These are phyloP conservation scores for Podospora didyma DNA, from an alignment of 495 filamentous ascomycete genomes.

Conservation along the genomic window DNA sequence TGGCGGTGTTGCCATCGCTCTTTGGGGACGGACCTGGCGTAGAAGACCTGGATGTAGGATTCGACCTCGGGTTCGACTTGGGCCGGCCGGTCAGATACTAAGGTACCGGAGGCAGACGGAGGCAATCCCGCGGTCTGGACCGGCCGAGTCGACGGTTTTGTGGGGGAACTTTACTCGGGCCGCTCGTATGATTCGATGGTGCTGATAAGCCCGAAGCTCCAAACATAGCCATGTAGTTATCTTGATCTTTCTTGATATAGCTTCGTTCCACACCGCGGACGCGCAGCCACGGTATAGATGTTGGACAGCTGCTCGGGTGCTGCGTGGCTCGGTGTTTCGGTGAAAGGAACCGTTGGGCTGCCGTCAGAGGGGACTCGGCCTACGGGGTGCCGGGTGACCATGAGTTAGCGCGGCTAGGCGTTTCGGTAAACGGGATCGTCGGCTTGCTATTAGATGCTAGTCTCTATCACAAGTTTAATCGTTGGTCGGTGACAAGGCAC, in stretches of 20 bases:
- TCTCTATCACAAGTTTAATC: too few relatives aligned
- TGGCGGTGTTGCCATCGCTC: constrained; percentile 37
- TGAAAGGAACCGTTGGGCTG: constrained; percentile 1
- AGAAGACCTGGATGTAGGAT: constrained; percentile 49
- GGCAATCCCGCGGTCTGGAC: constrained; percentile 47
- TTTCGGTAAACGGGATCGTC: not conserved
- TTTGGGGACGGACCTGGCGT: constrained; percentile 44
- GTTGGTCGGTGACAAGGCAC: too few relatives aligned
- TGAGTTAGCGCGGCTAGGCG: not conserved
- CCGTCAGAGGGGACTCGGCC: too few relatives aligned
- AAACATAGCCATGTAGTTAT: constrained; percentile 38
- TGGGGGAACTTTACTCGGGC: constrained; percentile 37
- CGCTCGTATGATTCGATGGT: constrained; percentile 25
- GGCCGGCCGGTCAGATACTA: constrained; percentile 70
- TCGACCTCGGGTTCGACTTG: constrained; percentile 58
- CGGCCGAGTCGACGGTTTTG: constrained; percentile 29
- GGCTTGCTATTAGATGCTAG: too few relatives aligned
- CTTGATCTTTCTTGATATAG: constrained; percentile 41
- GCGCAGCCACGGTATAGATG: not conserved
- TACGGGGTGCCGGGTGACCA: too few relatives aligned
- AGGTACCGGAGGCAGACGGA: constrained; percentile 66
- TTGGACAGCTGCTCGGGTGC: not conserved
- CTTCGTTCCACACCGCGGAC: constrained; percentile 17
- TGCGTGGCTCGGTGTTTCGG: not conserved
- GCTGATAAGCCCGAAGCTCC: constrained; percentile 31